These are phyloP conservation scores for Allantophomopsis cytisporea DNA, from an alignment of 2,329 filamentous ascomycete species.

Conservation along the genomic window DNA sequence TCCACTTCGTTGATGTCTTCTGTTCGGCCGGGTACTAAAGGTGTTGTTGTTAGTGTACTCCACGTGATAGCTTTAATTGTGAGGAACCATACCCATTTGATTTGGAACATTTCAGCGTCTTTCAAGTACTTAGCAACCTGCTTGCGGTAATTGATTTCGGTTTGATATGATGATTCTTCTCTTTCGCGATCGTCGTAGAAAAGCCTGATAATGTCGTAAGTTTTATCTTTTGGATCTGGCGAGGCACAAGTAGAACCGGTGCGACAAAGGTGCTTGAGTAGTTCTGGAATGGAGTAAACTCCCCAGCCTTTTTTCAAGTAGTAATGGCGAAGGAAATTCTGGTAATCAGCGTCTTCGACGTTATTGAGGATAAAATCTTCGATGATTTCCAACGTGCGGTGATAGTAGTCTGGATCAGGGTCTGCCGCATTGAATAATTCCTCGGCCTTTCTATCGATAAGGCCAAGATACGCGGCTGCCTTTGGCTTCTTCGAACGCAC, in stretches of 20 bases:
- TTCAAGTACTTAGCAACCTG: constrained; percentile 87
- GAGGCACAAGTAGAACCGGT: constrained; percentile 75
- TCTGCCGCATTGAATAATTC: constrained; percentile 58
- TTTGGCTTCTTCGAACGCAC: constrained; percentile 61
- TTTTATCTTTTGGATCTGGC: constrained; percentile 84
- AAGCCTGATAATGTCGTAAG: constrained; percentile 74
- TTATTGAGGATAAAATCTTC: constrained; percentile 77
- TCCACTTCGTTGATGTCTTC: constrained; percentile 59
- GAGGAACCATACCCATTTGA: constrained; percentile 57
- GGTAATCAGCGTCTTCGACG: constrained; percentile 69
- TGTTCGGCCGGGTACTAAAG: constrained; percentile 50
- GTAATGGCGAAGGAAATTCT: constrained; percentile 82
- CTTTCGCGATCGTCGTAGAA: constrained; percentile 73
- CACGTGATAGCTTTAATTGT: constrained; percentile 4
- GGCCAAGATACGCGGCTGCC: constrained; percentile 70
- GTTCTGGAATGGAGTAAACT: constrained; percentile 82
- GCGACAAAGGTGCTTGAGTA: constrained; percentile 69
- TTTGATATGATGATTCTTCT: constrained; percentile 78
- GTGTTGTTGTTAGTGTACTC: constrained; percentile 4
- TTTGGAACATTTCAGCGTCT: constrained; percentile 81
- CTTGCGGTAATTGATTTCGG: constrained; percentile 81
- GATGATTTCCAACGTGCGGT: constrained; percentile 71
- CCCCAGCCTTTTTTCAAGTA: constrained; percentile 89
- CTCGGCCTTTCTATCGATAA: constrained; percentile 65
- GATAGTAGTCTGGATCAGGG: constrained; percentile 58